Evolutionary conservation across 495 filamentous ascomycete genomes (phyloP), one percentile per base, ranked within the genome.

Genomic region (Daldinia caldariorum): DNA sequence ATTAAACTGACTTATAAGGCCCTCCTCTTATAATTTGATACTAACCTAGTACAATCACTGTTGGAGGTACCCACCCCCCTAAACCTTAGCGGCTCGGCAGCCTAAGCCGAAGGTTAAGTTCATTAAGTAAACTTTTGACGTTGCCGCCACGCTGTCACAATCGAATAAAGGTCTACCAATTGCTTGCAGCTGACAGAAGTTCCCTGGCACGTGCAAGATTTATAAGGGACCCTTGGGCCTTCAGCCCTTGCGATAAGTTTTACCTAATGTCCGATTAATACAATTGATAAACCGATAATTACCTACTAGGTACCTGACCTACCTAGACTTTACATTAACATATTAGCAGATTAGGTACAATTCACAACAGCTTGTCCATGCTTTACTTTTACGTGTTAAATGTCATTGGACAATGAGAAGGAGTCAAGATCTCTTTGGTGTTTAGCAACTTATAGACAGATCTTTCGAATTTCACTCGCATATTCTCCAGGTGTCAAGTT

Each of bases 111-210:
- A 26, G 26, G 34, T 35, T 7, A 35, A 35, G 34, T 35, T 10
- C 6, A 12, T 47, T 9, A 16, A 29, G 49, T 26, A 26, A 26
- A 26, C 26, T 26, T 26, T 26, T 1, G 26, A 26, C 26, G 26
- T 53, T 69, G 58, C 69, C 59, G 70, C 69, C 73, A 75, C 73
- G 70, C 63, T 75, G 73, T 69, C 70, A 70, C 53, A 55, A 72
- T 66, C 66, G 69, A 61, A 74, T 72, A 49, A 72, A 74, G 50
- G 29, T 3, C 10, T 37, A 51, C 65, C 64, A 50, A 71, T 59
- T 41, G 16, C 26, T 50, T 16, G 12, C 49, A 66, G 69, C 66
- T 73, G 70, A 37, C 65, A 69, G n/a, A 41, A 54, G 69, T 57
- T 61, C 47, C 26, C 22, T 61, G 57, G 47, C 70, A 72, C 65